Base-by-base conservation (phyloP, 1,284 basidiomycete genomes). In the Melampsora americana region DNA sequence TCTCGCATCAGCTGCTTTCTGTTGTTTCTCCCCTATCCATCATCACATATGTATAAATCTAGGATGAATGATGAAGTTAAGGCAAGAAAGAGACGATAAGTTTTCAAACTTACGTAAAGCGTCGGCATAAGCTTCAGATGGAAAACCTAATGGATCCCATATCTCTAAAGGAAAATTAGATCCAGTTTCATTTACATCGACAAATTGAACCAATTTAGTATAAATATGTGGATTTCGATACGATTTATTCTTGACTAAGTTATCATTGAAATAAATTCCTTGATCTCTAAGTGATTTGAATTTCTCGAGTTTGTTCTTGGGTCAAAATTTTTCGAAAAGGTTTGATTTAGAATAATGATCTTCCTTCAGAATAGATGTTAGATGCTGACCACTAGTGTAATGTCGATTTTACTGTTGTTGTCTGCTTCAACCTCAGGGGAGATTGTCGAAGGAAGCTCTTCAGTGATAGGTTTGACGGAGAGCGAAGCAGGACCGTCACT, bases 141-240 rank as follows among this genome's bases (percentile, higher is more conserved):
- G 70, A 53, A 73, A 66, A 9, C 70, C 73, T 11, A 84, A 81
- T 5, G 89, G 88, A 80, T 90, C 86, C 92, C 91, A 92, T 2
- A 90, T 81, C 26, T 85, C 83, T 60, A 83, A 84, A 0, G 90
- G 89, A 80, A 94, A 94, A 79, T 92, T 91, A 0, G 90, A 90
- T 16, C 87, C 85, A 14, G 89, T 87, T 83, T 99, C 95, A 80
- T 95, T 90, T 16, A 96, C 89, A 77, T 90, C 90, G 12, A 95
- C 77, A 83, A 95, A 92, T 81, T 93, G 90, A 77, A 98, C 94
- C 1, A 99, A 88, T 79, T 94, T 92, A 3, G 91, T 86, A 82
- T 95, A 95, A 14, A 98, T 88, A 82, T 96, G 92, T 0, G 95
- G 95, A 81, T 99, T 98, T 35, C 92, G 89, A 83, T 97, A 98